Base-by-base conservation (phyloP, 371 early-diverging fungal genomes). In the Dinochytrium kinnereticum region DNA sequence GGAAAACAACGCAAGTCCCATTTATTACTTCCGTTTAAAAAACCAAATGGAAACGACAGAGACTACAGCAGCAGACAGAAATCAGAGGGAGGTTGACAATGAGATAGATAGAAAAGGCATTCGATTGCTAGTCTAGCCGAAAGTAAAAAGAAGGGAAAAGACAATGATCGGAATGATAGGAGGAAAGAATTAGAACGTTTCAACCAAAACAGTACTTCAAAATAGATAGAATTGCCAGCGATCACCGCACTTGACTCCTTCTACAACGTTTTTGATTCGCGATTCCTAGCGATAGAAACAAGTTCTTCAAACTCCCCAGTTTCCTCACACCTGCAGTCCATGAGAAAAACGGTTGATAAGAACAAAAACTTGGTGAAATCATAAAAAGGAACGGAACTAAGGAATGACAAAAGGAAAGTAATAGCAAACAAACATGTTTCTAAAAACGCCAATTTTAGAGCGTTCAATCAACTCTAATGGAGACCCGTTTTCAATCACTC, bases 401-500 rank as follows among this genome's bases (percentile, higher is more conserved):
- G 44, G 44, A 44, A 44, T 44, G 44, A 7, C 44, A 44, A 44
- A 55, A 55, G 26, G 26, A 26, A 19, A 55, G 10, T 26, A n/a
- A n/a, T n/a, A n/a, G n/a, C n/a, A n/a, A n/a, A 64, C 77, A 36
- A 71, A 76, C 81, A 81, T 81, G 13, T 61, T 51, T 21, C 69
- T 33, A 68, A 81, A 81, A 19, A 51, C 51, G 68, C 72, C 76
- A 13, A 39, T 64, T 38, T 37, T n/a, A 34, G 51, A 39, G 1
- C 69, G 49, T 37, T 68, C 30, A 37, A 75, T 40, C 55, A 75
- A 39, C 38, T 37, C 38, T 2, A 40, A 37, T 19, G 66, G 40
- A 5, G 66, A n/a, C n/a, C 44, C 84, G 38, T 57, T 70, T 55
- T 86, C 86, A 13, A 71, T 75, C 0, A 86, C 72, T 2, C 21